phyloP scores from a whole-genome alignment of 352 stramenopile species.

The Blastocystis hominis region DNA sequence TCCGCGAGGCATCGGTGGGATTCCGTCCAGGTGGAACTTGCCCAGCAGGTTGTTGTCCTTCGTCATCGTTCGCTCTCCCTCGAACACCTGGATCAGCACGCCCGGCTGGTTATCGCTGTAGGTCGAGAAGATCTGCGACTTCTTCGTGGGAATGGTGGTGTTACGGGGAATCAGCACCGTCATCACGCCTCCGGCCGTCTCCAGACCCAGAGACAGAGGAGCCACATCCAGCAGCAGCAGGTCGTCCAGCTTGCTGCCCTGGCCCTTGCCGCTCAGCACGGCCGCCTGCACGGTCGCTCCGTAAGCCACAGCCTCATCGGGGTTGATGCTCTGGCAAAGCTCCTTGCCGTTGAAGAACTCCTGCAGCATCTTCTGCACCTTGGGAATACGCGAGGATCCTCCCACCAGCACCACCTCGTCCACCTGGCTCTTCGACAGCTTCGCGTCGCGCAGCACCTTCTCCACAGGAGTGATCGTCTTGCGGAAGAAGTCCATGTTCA shows the following conservation, averaged over 20 bases:
- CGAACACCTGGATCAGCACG: constrained; percentile 82
- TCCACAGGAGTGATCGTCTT: constrained; percentile 57
- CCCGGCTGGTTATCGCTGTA: constrained; percentile 78
- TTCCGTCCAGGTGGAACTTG: constrained; percentile 77
- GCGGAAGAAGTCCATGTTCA: constrained; percentile 77
- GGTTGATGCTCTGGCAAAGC: constrained; percentile 72
- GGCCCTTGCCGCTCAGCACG: constrained; percentile 61
- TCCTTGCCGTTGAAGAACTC: constrained; percentile 68
- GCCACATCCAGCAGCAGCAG: constrained; percentile 70
- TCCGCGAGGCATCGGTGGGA: constrained; percentile 76
- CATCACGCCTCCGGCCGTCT: constrained; percentile 79
- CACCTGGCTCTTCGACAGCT: constrained; percentile 58
- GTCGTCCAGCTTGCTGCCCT: neutral
- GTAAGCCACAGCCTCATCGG: constrained; percentile 78
- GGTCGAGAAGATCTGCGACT: constrained; percentile 82
- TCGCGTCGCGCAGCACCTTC: constrained; percentile 57
- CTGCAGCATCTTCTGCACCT: constrained; percentile 67
- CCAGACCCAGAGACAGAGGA: constrained; percentile 81
- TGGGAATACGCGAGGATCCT: constrained; percentile 70
- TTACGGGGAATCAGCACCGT: constrained; percentile 79
- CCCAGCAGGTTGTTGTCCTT: constrained; percentile 84
- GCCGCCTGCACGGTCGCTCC: constrained; percentile 65
- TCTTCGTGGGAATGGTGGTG: constrained; percentile 62
- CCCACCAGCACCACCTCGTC: constrained; percentile 73
- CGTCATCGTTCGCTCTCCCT: constrained; percentile 80